These are phyloP conservation scores for Selaginella tamariscina DNA, from an alignment of 75 land plant species.

Conservation along the genomic window DNA sequence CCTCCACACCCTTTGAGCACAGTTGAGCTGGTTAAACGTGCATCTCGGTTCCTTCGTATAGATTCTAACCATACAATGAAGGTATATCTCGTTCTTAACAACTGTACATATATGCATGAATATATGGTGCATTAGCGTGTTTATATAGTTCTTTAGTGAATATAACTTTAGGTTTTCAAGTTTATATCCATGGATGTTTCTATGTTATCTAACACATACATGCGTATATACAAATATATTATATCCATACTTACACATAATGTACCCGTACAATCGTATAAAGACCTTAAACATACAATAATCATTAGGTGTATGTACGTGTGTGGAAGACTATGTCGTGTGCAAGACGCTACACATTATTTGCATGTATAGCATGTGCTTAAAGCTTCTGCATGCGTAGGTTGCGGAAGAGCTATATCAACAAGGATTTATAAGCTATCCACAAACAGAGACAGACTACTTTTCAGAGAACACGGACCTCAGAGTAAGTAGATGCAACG, in stretches of 20 bases:
- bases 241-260: too few relatives aligned
- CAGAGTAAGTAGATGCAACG: conserved; percentile 49
- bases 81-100: conserved; percentile 19
- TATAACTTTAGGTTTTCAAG: too few relatives aligned
- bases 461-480: conserved; percentile 74
- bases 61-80: conserved; percentile 96
- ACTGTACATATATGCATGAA: neutral
- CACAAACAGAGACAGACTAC: conserved; percentile 87
- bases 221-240: too few relatives aligned
- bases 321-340: too few relatives aligned
- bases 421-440: conserved; percentile 91
- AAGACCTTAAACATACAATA: too few relatives aligned
- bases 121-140: neutral
- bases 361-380: too few relatives aligned
- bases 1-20: conserved; percentile 88
- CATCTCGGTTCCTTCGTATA: conserved; percentile 78
- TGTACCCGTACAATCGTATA: too few relatives aligned
- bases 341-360: too few relatives aligned
- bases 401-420: conserved; percentile 92
- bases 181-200: too few relatives aligned
- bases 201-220: too few relatives aligned
- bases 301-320: too few relatives aligned
- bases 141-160: too few relatives aligned
- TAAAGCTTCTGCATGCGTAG: conserved; percentile 18
- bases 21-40: conserved; percentile 85